phyloP scores from a whole-genome alignment of 164 flowering plant species.

The Protea cynaroides region DNA sequence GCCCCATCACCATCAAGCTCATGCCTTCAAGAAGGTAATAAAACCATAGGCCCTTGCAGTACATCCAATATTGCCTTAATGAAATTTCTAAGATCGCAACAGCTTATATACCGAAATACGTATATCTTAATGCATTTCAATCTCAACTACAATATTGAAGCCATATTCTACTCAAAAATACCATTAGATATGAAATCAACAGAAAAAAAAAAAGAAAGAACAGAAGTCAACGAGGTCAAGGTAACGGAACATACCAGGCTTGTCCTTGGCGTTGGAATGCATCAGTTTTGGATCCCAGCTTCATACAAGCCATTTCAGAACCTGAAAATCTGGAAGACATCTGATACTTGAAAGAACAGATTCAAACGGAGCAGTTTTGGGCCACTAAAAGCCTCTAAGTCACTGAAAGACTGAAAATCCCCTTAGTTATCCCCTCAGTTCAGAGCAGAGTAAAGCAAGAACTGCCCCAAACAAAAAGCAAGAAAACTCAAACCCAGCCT shows the following conservation, averaged over 20 bases:
- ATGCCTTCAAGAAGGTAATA: background rate
- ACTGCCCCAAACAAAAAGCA: constrained; percentile 6
- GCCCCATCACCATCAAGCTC: background rate
- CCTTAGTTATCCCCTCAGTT: constrained; percentile 1
- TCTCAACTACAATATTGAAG: too few species aligned
- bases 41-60: background rate
- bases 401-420: background rate
- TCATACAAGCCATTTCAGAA: constrained; percentile 72
- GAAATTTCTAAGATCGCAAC: background rate
- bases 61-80: background rate
- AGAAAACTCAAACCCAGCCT: constrained; percentile 9
- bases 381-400: background rate
- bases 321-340: background rate
- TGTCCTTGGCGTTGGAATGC: constrained; percentile 84
- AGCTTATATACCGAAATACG: too few species aligned
- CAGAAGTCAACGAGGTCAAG: background rate
- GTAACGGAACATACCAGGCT: constrained; percentile 58
- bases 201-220: background rate
- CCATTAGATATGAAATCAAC: background rate
- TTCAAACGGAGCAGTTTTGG: background rate
- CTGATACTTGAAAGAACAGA: constrained; percentile 4
- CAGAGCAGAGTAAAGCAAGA: background rate
- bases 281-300: constrained; percentile 86
- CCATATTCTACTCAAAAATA: too few species aligned
- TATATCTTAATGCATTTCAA: too few species aligned